A percentile compares a stretch with the other conserved stretches of the same genome.
These are phyloP conservation scores for Oryza australiensis DNA, from an alignment of 176 grass and related monocot species.

Conservation along the genomic window DNA sequence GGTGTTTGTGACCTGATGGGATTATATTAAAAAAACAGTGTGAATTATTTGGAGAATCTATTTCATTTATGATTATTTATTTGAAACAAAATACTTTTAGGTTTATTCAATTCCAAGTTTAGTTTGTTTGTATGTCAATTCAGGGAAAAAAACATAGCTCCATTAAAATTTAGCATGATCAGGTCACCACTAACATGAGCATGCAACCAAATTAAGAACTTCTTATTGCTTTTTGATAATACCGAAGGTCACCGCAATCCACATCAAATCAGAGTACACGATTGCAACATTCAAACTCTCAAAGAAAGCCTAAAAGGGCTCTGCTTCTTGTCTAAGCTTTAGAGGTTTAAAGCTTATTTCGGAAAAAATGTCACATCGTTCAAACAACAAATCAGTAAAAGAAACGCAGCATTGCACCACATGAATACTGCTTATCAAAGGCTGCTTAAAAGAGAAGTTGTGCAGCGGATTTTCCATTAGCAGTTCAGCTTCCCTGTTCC, in stretches of 20 bases:
- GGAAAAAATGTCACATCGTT: slow-evolving; percentile 24
- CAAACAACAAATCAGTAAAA: slow-evolving; percentile 29
- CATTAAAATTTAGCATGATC: neutral
- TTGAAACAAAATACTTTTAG: neutral
- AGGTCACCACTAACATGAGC: neutral
- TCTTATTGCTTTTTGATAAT: neutral
- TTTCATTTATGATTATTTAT: slow-evolving; percentile 8
- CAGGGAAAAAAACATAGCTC: neutral
- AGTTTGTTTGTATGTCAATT: neutral
- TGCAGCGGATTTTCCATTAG: too few species aligned
- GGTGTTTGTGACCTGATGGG: neutral
- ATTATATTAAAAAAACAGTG: neutral
- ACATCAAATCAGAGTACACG: slow-evolving; percentile 14
- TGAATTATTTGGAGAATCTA: slow-evolving; percentile 34
- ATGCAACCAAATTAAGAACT: neutral
- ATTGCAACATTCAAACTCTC: slow-evolving; percentile 14
- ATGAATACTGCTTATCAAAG: slow-evolving; percentile 56
- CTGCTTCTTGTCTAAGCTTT: slow-evolving; percentile 36
- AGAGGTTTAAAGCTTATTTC: slow-evolving; percentile 58
- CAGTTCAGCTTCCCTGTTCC: slow-evolving; percentile 57
- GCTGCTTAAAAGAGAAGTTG: slow-evolving; percentile 59
- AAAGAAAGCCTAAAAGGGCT: neutral
- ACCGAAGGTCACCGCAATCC: neutral
- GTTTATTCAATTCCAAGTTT: neutral
- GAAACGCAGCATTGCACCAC: slow-evolving; percentile 11